Conservation (phyloP, 495 filamentous ascomycete species). For the Penicillium ochrochloron region DNA sequence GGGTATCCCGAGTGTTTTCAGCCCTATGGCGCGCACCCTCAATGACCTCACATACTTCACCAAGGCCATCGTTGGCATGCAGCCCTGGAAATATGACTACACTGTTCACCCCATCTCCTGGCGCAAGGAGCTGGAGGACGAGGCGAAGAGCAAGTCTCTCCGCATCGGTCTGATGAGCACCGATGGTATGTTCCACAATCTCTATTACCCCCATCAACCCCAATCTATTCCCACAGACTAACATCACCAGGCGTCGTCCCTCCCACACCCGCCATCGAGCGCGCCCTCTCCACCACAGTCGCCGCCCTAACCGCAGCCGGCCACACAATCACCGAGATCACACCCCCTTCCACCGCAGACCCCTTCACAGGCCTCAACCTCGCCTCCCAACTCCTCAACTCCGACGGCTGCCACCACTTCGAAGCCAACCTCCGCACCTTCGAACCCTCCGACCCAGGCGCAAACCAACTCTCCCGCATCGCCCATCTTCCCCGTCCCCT, state of each 20-base stretch:
- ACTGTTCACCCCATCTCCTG: slow-evolving; percentile 84
- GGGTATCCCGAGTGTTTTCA: slow-evolving; percentile 86
- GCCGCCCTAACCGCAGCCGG: slow-evolving; percentile 69
- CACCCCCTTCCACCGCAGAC: slow-evolving; percentile 59
- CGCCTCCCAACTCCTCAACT: slow-evolving; percentile 83
- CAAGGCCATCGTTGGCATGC: slow-evolving; percentile 75
- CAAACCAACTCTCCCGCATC: slow-evolving; percentile 70
- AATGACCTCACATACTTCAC: slow-evolving; percentile 86
- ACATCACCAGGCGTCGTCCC: slow-evolving; percentile 67
- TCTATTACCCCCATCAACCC: not conserved
- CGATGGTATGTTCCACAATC: slow-evolving; percentile 58
- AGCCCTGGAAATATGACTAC: slow-evolving; percentile 92
- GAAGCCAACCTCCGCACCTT: slow-evolving; percentile 73
- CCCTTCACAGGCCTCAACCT: slow-evolving; percentile 76
- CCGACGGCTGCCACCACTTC: slow-evolving; percentile 87
- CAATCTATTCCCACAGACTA: not conserved
- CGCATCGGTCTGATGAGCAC: slow-evolving; percentile 77
- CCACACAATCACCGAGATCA: slow-evolving; percentile 77
- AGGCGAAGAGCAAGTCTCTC: slow-evolving; percentile 64
- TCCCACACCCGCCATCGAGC: slow-evolving; percentile 80
- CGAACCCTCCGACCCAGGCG: slow-evolving; percentile 83
- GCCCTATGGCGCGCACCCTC: slow-evolving; percentile 90
- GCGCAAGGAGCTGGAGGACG: slow-evolving; percentile 62
- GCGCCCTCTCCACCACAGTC: slow-evolving; percentile 74
- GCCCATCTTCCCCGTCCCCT: slow-evolving; percentile 75